phyloP scores from a whole-genome alignment of 305 asterid species.

The Fraxinus platypoda region DNA sequence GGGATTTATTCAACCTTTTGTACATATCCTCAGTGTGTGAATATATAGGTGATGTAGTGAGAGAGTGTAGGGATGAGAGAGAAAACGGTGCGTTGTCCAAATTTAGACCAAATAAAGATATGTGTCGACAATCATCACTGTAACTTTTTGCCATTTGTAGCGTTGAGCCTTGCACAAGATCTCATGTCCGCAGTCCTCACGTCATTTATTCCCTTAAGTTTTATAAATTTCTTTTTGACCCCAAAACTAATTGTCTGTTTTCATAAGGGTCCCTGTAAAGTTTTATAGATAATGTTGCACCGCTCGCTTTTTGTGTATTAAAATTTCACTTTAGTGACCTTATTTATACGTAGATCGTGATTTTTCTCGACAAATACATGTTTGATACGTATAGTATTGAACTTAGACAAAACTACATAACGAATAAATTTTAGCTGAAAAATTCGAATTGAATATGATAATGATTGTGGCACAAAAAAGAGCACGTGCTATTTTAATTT shows the following conservation, averaged over 20 bases:
- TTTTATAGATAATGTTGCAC: not conserved
- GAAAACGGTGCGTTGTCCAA: not conserved
- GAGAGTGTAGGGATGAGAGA: not conserved
- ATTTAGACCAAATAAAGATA: constrained; percentile 22
- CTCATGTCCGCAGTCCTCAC: not conserved
- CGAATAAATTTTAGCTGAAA: not conserved
- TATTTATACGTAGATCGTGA: not conserved
- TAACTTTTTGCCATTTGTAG: constrained; percentile 26
- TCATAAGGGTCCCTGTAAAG: not conserved
- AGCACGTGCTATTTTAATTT: not conserved
- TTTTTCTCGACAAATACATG: not conserved
- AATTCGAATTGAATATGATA: not conserved
- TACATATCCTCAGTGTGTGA: not conserved
- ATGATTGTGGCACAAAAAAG: not conserved
- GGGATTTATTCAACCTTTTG: not conserved
- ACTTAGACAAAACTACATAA: not conserved
- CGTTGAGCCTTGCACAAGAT: not conserved
- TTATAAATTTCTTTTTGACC: constrained; percentile 2
- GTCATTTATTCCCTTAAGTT: not conserved
- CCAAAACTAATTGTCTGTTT: constrained; percentile 9
- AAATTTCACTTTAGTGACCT: not conserved
- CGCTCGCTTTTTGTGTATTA: not conserved
- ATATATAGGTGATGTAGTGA: not conserved
- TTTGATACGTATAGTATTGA: not conserved
- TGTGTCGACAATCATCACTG: not conserved